Evolutionary conservation across 768 basidiomycete genomes (phyloP).

Genomic region (Pseudohyphozyma bogoriensis): DNA sequence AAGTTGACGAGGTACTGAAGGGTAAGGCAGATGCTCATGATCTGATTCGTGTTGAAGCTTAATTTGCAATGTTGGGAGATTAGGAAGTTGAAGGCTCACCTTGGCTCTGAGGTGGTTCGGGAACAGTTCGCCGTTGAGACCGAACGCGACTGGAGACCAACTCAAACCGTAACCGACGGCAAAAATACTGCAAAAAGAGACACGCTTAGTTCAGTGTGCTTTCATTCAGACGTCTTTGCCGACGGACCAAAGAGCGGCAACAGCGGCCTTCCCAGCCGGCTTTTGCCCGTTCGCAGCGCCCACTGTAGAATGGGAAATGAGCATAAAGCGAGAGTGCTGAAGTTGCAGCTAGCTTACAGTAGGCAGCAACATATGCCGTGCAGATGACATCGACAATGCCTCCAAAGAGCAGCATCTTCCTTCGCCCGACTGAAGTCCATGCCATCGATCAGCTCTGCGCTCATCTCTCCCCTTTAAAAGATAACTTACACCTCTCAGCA

Average conservation of each 20-base stretch:
- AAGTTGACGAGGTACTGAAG: conserved; percentile 2
- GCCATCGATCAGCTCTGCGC: too few relatives aligned
- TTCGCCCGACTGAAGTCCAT: neutral
- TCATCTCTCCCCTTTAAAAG: too few relatives aligned
- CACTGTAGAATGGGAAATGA: too few relatives aligned
- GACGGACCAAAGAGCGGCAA: conserved; percentile 10
- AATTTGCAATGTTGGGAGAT: neutral
- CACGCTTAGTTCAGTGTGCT: too few relatives aligned
- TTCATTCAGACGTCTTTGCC: too few relatives aligned
- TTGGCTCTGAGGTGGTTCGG: neutral
- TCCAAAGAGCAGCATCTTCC: conserved; percentile 12
- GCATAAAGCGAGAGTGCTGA: too few relatives aligned
- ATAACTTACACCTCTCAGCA: neutral
- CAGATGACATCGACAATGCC: conserved; percentile 9
- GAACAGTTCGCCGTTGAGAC: too few relatives aligned
- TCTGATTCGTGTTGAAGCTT: neutral
- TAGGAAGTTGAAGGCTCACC: neutral
- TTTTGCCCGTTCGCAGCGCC: conserved; percentile 6
- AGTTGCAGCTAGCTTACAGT: too few relatives aligned
- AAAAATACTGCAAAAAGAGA: too few relatives aligned
- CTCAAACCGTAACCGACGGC: conserved; percentile 20
- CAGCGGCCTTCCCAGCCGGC: conserved; percentile 11
- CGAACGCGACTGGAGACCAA: conserved; percentile 15
- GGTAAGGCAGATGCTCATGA: neutral
- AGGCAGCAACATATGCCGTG: conserved; percentile 11